A percentile compares a stretch with the other conserved stretches of the same genome.
Evolutionary conservation across 768 basidiomycete genomes (phyloP).

Genomic region (Hydnomerulius pinastri): DNA sequence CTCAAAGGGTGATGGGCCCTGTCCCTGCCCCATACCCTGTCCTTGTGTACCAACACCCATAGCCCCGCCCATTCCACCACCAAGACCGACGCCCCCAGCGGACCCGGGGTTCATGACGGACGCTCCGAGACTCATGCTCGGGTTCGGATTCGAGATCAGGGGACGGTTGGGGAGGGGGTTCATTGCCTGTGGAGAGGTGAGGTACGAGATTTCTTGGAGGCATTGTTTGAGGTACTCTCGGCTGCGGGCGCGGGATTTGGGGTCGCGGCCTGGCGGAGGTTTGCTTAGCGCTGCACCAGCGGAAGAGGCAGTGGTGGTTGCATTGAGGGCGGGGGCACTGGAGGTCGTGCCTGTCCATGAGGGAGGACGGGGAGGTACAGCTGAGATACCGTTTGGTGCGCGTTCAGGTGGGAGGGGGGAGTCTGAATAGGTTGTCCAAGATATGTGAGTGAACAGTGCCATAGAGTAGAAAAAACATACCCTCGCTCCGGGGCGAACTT

Average conservation of each 20-base stretch:
- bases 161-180: conserved; percentile 93
- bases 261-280: conserved; percentile 82
- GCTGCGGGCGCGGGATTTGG: conserved; percentile 93
- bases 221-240: conserved; percentile 99
- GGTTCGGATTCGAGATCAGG: conserved; percentile 53
- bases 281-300: conserved; percentile 58
- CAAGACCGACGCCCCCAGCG: conserved; percentile 14
- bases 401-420: conserved; percentile 74
- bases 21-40: conserved; percentile 20
- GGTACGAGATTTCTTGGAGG: conserved; percentile 95
- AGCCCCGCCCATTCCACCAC: conserved; percentile 9
- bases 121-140: conserved; percentile 20
- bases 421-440: conserved; percentile 41
- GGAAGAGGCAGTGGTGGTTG: conserved; percentile 30
- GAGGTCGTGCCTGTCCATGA: conserved; percentile 57
- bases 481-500: conserved; percentile 86
- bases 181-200: conserved; percentile 96
- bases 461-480: conserved; percentile 37
- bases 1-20: conserved; percentile 57
- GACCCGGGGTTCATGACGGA: conserved; percentile 20
- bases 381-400: conserved; percentile 58
- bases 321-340: conserved; percentile 23
- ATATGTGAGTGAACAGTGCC: conserved; percentile 11
- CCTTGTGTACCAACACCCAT: conserved; percentile 18
- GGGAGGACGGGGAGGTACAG: conserved; percentile 50